Evolutionary conservation across 768 basidiomycete genomes (phyloP), one percentile per base, ranked within the genome.

Genomic region (Mycena albidolilacea): DNA sequence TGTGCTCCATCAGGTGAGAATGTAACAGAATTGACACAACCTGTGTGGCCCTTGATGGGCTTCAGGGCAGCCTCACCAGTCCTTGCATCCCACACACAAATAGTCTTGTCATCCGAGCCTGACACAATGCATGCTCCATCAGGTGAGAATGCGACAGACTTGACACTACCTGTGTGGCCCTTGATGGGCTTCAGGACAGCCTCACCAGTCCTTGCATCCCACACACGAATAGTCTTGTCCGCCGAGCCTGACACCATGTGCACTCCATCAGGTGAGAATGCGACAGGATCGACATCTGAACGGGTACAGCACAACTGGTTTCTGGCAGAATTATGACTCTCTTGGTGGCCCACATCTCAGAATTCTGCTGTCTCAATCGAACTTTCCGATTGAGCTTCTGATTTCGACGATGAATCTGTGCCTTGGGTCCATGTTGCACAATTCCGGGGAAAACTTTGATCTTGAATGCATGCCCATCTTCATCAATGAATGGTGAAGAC

Each of bases 311-410:
- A 12, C 68, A 62, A 48, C 55, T 66, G 19, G 69, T 72, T 12
- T 69, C 55, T 2, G 78, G 71, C 10, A 65, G 73, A 52, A 80
- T 75, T 0, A 69, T 58, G 1, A 74, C 43, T 50, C 66, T n/a
- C 0, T 71, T 50, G 3, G 5, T 54, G 8, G 76, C n/a, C 7
- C 71, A 44, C 0, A 79, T 71, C 48, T 76, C 65, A 71, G 14
- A 7, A 30, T 43, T 61, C 7, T 11, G 15, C 1, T n/a, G 43
- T 8, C 64, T n/a, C 12, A 44, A 37, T 1, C 70, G 41, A 11
- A 38, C 30, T 12, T 44, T 9, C 52, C 21, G 19, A 14, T 61
- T 71, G 46, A 71, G n/a, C n/a, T 58, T 65, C 58, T 66, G 55
- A 21, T 41, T 58, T 54, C 23, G 1, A 9, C 57, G n/a, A 66